Base-by-base conservation (phyloP, 306 rosid species). In the apple (Malus domestica) region DNA sequence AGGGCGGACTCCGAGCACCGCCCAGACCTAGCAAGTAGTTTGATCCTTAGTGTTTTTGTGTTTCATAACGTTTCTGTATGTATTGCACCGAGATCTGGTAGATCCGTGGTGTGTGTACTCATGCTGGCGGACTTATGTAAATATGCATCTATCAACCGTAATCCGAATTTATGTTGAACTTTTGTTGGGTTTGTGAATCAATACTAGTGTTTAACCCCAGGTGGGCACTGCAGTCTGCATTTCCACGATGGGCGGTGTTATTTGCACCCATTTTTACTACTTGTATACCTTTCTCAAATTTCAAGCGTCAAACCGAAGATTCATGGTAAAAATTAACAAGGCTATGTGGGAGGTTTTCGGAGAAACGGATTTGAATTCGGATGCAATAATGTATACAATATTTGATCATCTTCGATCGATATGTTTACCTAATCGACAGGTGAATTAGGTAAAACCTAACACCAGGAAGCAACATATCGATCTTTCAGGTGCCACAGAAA, bases 1-100 rank as follows among this genome's bases (percentile, higher is more conserved):
- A n/a, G 99, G 98, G 72, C 92, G 98, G 67, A 87, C 90, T 72
- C 85, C 74, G 25, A 80, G 64, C 61, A 68, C 90, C 19, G 44
- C 78, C 60, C 89, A 87, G 45, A 89, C 70, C 76, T 86, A 87
- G 85, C 75, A 27, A 45, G 72, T 51, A 67, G 75, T 65, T 76
- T 74, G 63, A 57, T 32, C 12, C 25, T 25, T 71, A 29, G 69
- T 71, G 55, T 23, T 52, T 70, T 61, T 83, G 78, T 79, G 69
- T 71, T 79, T 60, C 20, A 49, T 71, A 59, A 58, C 38, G 38
- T 73, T 71, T 81, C 77, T 51, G 68, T 22, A 62, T 33, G 68
- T 66, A 33, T 62, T 69, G 15, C 57, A 25, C 30, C 35, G 68
- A 75, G 69, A 68, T 58, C 68, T 30, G 67, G 65, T 73, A 79